Evolutionary conservation across 2,329 filamentous ascomycete genomes (phyloP).

Genomic region (Arthrobotrys sphaeroides): DNA sequence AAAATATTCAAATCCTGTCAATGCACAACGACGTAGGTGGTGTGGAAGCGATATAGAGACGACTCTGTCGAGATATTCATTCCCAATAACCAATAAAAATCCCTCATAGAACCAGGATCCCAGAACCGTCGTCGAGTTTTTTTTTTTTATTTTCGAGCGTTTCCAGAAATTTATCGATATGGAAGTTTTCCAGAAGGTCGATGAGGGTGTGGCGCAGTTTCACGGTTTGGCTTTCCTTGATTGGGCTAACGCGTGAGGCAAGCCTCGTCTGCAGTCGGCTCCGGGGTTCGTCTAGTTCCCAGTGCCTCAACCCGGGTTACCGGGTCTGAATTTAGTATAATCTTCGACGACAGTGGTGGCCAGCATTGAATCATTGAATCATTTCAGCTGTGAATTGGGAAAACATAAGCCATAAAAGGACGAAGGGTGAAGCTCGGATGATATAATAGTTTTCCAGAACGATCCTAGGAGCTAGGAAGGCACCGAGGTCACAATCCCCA

Average conservation of each 20-base stretch:
- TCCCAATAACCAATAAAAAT: slow-evolving; percentile 50
- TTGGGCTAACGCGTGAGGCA: slow-evolving; percentile 44
- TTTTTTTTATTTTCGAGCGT: too few species aligned
- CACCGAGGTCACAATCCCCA: not conserved
- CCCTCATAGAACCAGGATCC: slow-evolving; percentile 45
- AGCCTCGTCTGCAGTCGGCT: slow-evolving; percentile 27
- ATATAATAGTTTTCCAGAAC: slow-evolving; percentile 37
- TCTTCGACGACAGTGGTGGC: not conserved
- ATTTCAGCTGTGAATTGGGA: slow-evolving; percentile 32
- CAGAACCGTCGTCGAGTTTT: not conserved
- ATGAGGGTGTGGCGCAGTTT: slow-evolving; percentile 39
- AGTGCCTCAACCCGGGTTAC: slow-evolving; percentile 24
- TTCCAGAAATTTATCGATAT: slow-evolving; percentile 50
- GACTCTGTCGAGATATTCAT: slow-evolving; percentile 16
- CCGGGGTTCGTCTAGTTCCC: slow-evolving; percentile 30
- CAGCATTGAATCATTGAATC: slow-evolving; percentile 31
- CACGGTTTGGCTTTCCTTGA: slow-evolving; percentile 29
- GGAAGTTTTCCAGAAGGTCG: slow-evolving; percentile 52
- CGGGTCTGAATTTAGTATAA: slow-evolving; percentile 13
- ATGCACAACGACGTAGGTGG: slow-evolving; percentile 51
- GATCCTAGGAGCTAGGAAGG: not conserved
- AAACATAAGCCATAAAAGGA: slow-evolving; percentile 11
- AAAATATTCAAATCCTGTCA: slow-evolving; percentile 48
- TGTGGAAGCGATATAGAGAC: slow-evolving; percentile 23
- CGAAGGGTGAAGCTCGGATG: slow-evolving; percentile 18